Percentiles rank a stretch among this genome's conserved stretches.
phyloP scores from a whole-genome alignment of 2,329 filamentous ascomycete genomes.

The Fusarium equiseti region DNA sequence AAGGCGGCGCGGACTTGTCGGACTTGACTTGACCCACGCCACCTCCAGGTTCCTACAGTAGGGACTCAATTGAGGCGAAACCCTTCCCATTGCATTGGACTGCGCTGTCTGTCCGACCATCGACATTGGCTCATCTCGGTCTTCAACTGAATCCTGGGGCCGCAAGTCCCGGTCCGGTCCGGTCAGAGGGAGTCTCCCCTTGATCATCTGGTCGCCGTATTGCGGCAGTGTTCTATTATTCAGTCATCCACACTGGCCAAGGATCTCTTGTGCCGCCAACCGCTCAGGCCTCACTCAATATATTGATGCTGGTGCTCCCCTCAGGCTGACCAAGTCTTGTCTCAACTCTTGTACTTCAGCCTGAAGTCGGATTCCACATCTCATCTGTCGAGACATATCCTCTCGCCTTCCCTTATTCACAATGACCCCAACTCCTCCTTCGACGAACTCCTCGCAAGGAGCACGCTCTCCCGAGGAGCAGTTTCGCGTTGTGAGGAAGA shows the following conservation, averaged over 20 bases:
- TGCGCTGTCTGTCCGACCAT: slow-evolving; percentile 1
- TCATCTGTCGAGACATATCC: slow-evolving; percentile 41
- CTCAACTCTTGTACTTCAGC: slow-evolving; percentile 15
- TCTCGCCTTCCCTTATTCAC: slow-evolving; percentile 45
- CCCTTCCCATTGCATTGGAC: slow-evolving; percentile 9
- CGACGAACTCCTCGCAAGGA: slow-evolving; percentile 80
- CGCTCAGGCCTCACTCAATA: slow-evolving; percentile 38
- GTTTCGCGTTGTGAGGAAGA: slow-evolving; percentile 88
- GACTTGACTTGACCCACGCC: slow-evolving; percentile 30
- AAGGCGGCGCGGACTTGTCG: slow-evolving; percentile 34
- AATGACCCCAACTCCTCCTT: slow-evolving; percentile 83
- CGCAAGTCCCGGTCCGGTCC: slow-evolving; percentile 25
- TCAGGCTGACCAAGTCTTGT: slow-evolving; percentile 35
- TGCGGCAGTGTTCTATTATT: slow-evolving; percentile 29
- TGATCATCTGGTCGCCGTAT: slow-evolving; percentile 13
- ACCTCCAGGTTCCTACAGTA: slow-evolving; percentile 19
- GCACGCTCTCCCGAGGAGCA: slow-evolving; percentile 86
- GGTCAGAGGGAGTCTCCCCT: slow-evolving; percentile 20
- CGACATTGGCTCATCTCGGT: slow-evolving; percentile 8
- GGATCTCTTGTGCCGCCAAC: slow-evolving; percentile 9
- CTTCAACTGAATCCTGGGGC: slow-evolving; percentile 23
- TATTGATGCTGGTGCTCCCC: slow-evolving; percentile 43
- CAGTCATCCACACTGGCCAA: slow-evolving; percentile 12
- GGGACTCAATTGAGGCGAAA: slow-evolving; percentile 21
- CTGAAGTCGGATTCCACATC: slow-evolving; percentile 29